Conservation (phyloP, 768 basidiomycete species). For the Vararia minispora region DNA sequence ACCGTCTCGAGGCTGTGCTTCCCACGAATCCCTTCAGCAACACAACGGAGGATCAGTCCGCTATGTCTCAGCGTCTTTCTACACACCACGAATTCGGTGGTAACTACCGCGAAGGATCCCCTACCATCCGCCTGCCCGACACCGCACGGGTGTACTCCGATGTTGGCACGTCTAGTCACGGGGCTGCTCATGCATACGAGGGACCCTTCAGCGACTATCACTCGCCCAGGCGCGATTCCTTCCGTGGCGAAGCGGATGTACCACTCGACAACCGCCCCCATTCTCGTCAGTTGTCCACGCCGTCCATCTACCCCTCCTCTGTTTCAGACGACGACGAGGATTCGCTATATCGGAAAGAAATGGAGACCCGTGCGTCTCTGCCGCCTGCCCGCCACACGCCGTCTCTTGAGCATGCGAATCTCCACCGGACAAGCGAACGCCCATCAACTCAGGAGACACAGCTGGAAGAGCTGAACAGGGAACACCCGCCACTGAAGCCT, state of each 20-base stretch:
- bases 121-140: too few species aligned
- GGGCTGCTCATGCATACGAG: slow-evolving; percentile 4
- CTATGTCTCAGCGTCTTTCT: neutral
- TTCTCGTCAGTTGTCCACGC: slow-evolving; percentile 11
- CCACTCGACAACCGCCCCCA: neutral
- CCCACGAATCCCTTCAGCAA: slow-evolving; percentile 27
- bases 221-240: slow-evolving; percentile 7
- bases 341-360: slow-evolving; percentile 6
- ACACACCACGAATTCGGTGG: too few species aligned
- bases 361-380: neutral
- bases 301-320: slow-evolving; percentile 16
- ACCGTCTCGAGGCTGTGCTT: slow-evolving; percentile 9
- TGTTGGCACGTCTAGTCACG: slow-evolving; percentile 2
- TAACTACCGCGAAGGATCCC: too few species aligned
- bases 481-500: slow-evolving; percentile 16
- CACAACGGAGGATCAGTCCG: slow-evolving; percentile 12
- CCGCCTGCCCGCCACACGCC: too few species aligned
- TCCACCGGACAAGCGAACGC: too few species aligned
- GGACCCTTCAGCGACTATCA: slow-evolving; percentile 14
- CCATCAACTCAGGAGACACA: too few species aligned
- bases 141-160: slow-evolving; percentile 5
- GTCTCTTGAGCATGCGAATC: too few species aligned
- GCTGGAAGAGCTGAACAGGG: slow-evolving; percentile 13
- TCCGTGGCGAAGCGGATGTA: neutral
- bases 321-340: slow-evolving; percentile 8